Percentiles rank a stretch among this genome's conserved stretches.
Evolutionary conservation across 352 stramenopile genomes (phyloP).

Genomic region (Blastocystis sp.): DNA sequence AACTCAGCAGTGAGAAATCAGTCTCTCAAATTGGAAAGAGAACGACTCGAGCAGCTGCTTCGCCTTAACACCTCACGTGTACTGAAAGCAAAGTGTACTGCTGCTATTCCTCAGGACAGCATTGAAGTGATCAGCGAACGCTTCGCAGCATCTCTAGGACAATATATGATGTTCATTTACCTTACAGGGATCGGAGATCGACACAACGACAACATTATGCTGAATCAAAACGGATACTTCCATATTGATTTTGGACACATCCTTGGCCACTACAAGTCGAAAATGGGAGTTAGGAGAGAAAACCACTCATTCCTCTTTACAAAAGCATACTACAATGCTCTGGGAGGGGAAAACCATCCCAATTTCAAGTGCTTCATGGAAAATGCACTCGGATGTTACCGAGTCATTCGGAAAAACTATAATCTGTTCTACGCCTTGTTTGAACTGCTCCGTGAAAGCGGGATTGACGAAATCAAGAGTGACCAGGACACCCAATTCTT

Average conservation of each 20-base stretch:
- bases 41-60: not conserved
- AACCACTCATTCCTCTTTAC: slow-evolving; percentile 84
- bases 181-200: slow-evolving; percentile 84
- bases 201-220: slow-evolving; percentile 90
- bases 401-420: not conserved
- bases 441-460: slow-evolving; percentile 36
- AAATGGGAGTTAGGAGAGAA: slow-evolving; percentile 82
- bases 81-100: not conserved
- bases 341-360: slow-evolving; percentile 75
- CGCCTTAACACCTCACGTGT: slow-evolving; percentile 14
- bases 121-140: not conserved
- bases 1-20: not conserved
- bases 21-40: slow-evolving; percentile 4
- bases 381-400: slow-evolving; percentile 15
- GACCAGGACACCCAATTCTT: slow-evolving; percentile 50
- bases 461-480: slow-evolving; percentile 20
- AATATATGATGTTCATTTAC: slow-evolving; percentile 68
- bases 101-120: not conserved
- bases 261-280: slow-evolving; percentile 87
- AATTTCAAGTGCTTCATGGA: slow-evolving; percentile 73
- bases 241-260: slow-evolving; percentile 94
- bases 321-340: slow-evolving; percentile 76
- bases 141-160: slow-evolving; percentile 28
- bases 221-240: slow-evolving; percentile 84
- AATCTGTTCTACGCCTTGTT: slow-evolving; percentile 45